Base-by-base conservation (phyloP, 1,139 yeast genomes). In the Trichomonascaceae sp. region DNA sequence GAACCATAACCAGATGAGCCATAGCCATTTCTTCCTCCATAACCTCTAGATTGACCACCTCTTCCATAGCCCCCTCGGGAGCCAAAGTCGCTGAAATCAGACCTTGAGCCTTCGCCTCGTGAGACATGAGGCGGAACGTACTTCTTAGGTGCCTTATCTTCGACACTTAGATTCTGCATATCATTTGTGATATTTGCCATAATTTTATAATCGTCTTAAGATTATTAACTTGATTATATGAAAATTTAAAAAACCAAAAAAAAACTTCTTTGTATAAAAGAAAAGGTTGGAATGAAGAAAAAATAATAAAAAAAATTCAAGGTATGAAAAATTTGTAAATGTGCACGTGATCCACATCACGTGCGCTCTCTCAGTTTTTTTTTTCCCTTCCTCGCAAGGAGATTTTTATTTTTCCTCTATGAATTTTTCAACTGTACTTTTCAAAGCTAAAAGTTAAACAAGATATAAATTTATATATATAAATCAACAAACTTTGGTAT, bases 71-170 rank as follows among this genome's bases (percentile, higher is more conserved):
- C 55, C 24, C 66, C 65, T 59, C 68, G 68, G 36, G 70, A 66
- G 55, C 68, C 62, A 27, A 27, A 27, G 53, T 66, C 63, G 53
- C 69, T 67, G 53, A 66, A 64, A 57, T 62, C 61, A 20, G 27
- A 20, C 30, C 38, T 9, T 45, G 57, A 53, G 45, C 55, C 56
- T 27, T 46, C 51, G 27, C 55, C 57, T 48, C 66, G 61, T 13
- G 66, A 63, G 63, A 81, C 76, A 70, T 83, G 89, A 60, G 91
- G 91, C 58, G 91, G 91, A 43, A 84, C 86, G 70, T 85, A 85
- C 32, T 67, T 61, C 44, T 46, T 51, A 15, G 46, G 62, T 58
- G 57, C 59, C 55, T 62, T 63, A 55, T 66, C 73, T 55, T 67
- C 66, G 57, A 76, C 69, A 65, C 67, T 70, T 64, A 78, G 62